Base-by-base conservation (phyloP, 208 protist genomes). In the Trypanosoma conorhini region DNA sequence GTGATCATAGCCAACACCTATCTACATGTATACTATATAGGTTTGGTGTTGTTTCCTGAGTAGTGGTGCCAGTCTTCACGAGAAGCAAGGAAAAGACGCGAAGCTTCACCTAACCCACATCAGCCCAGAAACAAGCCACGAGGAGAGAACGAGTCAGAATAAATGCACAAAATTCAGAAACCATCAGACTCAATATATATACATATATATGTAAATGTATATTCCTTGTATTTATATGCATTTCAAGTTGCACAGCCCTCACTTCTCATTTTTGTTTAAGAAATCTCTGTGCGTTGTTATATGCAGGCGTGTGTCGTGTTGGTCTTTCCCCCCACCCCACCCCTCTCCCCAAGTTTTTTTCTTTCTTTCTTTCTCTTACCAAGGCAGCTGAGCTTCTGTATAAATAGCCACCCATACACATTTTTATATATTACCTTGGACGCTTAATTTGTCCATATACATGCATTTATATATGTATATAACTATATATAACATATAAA, bases 401-500 rank as follows among this genome's bases (percentile, higher is more conserved):
- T 46, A 46, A 46, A 46, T 19, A 46, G 51, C 19, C 12, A 22
- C 21, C 24, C 19, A 26, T 12, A 56, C 12, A 56, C 15, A 26
- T 12, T 3, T 5, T 24, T 24, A 40, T 24, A 26, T 24, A 3
- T 46, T 46, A 40, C 28, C 5, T 46, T 10, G 17, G 31, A 46
- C 22, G 13, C 31, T 28, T 15, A 46, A 17, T 48, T 46, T 22
- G n/a, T 62, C 8, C 15, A 24, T 46, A 62, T 26, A 42, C 62
- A 61, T 61, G 66, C 60, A 51, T 50, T 42, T 64, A 72, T 62
- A 62, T 59, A 73, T 71, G 42, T 60, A 7, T 57, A 24, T 57
- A 62, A 33, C 13, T 21, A n/a, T 24, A 57, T 38, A 42, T 58
- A n/a, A 50, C 21, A 44, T 42, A 58, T 58, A 54, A 28, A 4